Percentiles rank a stretch among this genome's conserved stretches.
Evolutionary conservation across 139 green algal species (phyloP).

Genomic region (Tetraselmis chui): DNA sequence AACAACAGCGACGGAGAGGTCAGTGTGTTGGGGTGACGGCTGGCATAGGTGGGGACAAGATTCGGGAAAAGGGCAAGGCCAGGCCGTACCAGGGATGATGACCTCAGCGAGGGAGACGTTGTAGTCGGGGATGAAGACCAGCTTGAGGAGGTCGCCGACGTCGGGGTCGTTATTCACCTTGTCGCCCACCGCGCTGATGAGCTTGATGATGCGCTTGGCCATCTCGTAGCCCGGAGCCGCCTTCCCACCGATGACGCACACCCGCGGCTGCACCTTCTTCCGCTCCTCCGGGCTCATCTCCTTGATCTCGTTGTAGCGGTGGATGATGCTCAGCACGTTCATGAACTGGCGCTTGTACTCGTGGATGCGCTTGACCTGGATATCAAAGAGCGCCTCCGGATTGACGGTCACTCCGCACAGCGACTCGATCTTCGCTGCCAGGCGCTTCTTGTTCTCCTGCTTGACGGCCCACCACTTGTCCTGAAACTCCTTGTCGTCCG

Average conservation of each 20-base stretch:
- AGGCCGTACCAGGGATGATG: conserved; percentile 72
- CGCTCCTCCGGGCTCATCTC: conserved; percentile 61
- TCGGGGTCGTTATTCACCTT: conserved; percentile 85
- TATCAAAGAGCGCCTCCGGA: conserved; percentile 80
- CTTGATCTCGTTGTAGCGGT: conserved; percentile 79
- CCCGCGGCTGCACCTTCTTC: conserved; percentile 72
- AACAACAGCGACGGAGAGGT: background rate
- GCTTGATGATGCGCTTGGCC: conserved; percentile 97
- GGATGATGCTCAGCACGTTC: conserved; percentile 79
- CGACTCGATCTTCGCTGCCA: conserved; percentile 63
- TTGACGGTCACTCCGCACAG: conserved; percentile 61
- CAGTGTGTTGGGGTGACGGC: conserved; percentile 1
- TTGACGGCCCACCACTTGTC: conserved; percentile 80
- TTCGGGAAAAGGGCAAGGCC: conserved; percentile 33
- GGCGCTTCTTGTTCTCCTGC: conserved; percentile 68
- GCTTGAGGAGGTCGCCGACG: conserved; percentile 91
- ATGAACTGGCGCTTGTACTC: conserved; percentile 92
- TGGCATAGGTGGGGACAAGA: background rate
- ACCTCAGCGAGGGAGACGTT: conserved; percentile 92
- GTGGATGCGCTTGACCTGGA: conserved; percentile 91
- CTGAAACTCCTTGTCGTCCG: conserved; percentile 48
- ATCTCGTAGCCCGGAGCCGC: conserved; percentile 93
- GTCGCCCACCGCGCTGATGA: conserved; percentile 83
- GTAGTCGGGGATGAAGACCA: conserved; percentile 98
- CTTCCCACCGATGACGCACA: conserved; percentile 95